Percentiles rank a stretch among this genome's conserved stretches.
Conservation (phyloP, 176 grass and related monocot species). For the Pharus latifolius region DNA sequence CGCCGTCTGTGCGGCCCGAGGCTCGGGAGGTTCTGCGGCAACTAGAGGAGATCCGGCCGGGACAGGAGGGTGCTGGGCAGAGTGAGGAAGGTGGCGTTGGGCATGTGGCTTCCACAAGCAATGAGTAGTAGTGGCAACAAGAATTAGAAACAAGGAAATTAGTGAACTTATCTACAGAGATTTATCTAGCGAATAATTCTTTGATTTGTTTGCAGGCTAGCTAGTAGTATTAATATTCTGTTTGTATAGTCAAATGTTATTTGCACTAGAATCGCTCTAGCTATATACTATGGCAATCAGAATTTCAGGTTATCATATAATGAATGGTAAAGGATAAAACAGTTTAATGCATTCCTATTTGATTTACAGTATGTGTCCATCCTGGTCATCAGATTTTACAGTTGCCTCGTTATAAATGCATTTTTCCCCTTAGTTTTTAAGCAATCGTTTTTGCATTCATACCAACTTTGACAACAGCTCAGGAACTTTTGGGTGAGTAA, state of each 20-base stretch:
- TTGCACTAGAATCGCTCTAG: neutral
- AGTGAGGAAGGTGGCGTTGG: slow-evolving; percentile 8
- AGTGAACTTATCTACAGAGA: neutral
- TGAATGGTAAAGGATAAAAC: neutral
- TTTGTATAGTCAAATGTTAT: slow-evolving; percentile 16
- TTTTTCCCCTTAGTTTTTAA: too few relatives aligned
- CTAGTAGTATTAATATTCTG: neutral
- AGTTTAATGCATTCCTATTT: neutral
- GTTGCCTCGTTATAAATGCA: too few relatives aligned
- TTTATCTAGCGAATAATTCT: slow-evolving; percentile 25
- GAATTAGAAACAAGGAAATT: neutral
- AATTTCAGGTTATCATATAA: neutral
- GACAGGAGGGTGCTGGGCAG: slow-evolving; percentile 8
- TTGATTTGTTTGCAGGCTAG: slow-evolving; percentile 17
- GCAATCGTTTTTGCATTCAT: too few relatives aligned
- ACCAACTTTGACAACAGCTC: too few relatives aligned
- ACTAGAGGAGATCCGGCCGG: slow-evolving; percentile 72
- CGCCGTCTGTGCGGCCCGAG: slow-evolving; percentile 46
- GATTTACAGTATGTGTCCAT: neutral
- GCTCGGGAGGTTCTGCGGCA: slow-evolving; percentile 53
- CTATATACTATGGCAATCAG: neutral
- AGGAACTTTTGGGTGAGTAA: neutral
- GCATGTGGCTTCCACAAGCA: slow-evolving; percentile 19
- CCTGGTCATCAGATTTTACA: too few relatives aligned
- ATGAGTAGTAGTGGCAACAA: slow-evolving; percentile 9